These are phyloP conservation scores for Diutina catenulata DNA, from an alignment of 1,139 yeast species.

Conservation along the genomic window DNA sequence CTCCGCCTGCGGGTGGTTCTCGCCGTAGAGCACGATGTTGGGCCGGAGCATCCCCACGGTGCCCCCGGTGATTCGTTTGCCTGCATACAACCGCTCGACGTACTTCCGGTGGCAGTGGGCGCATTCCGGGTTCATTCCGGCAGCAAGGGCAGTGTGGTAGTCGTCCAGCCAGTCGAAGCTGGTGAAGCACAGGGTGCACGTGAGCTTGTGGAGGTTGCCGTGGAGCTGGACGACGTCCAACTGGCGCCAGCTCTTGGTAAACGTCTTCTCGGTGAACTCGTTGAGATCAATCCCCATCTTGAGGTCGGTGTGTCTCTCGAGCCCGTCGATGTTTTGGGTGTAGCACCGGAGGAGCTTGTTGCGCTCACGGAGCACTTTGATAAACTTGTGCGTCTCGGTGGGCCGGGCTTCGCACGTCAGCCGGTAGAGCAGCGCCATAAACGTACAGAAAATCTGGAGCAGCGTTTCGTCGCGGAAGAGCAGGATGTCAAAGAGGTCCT, in stretches of 20 bases:
- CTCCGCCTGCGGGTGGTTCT: conserved; percentile 66
- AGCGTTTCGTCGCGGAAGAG: conserved; percentile 59
- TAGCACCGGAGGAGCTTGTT: conserved; percentile 71
- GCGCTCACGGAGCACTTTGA: conserved; percentile 50
- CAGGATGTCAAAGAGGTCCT: conserved; percentile 67
- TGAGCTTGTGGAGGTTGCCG: conserved; percentile 69
- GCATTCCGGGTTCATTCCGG: conserved; percentile 57
- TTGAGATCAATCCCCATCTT: conserved; percentile 26
- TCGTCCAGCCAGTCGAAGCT: conserved; percentile 43
- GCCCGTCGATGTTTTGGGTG: conserved; percentile 59
- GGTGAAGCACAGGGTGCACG: conserved; percentile 60
- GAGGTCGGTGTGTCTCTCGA: conserved; percentile 26
- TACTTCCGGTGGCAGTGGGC: conserved; percentile 42
- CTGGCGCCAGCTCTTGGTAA: conserved; percentile 41
- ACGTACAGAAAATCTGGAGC: conserved; percentile 60
- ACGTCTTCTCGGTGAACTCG: conserved; percentile 17
- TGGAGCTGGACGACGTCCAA: conserved; percentile 80
- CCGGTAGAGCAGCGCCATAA: conserved; percentile 62
- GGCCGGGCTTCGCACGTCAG: conserved; percentile 59
- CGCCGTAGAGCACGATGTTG: conserved; percentile 67
- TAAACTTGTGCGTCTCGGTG: conserved; percentile 74
- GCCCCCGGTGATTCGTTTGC: conserved; percentile 44
- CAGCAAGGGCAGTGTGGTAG: conserved; percentile 16
- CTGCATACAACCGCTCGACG: conserved; percentile 41
- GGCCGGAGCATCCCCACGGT: conserved; percentile 59